A percentile compares a stretch with the other conserved stretches of the same genome.
These are phyloP conservation scores for Trichoderma citrinoviride DNA, from an alignment of 2,329 filamentous ascomycete genomes.

Conservation along the genomic window DNA sequence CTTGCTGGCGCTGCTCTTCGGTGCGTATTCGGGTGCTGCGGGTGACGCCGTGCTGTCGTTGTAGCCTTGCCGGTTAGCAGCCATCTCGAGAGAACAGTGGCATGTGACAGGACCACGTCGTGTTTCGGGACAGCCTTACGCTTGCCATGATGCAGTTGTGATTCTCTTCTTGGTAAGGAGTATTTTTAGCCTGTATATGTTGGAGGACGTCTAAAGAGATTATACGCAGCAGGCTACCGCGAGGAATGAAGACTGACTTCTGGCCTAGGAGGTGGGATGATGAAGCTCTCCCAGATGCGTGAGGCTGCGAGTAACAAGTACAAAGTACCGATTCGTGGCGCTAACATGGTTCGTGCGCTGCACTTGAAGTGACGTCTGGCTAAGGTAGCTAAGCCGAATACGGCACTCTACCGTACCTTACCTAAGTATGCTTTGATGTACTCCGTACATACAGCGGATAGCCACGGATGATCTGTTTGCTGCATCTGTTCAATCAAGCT, in stretches of 20 bases:
- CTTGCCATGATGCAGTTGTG: neutral
- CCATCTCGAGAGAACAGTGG: neutral
- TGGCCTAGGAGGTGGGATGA: neutral
- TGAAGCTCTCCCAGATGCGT: neutral
- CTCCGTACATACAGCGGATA: neutral
- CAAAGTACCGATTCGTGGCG: neutral
- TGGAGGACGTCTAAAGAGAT: neutral
- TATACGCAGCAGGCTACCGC: no score
- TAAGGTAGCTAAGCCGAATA: neutral
- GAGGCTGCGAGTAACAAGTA: neutral
- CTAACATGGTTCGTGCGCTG: constrained; percentile 1
- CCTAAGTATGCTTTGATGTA: no score
- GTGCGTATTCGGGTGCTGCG: constrained; percentile 62
- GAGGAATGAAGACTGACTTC: no score
- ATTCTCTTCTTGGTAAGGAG: no score
- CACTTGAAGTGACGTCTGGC: neutral
- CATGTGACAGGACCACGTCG: neutral
- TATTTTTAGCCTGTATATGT: no score
- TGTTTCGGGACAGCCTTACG: neutral
- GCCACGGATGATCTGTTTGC: neutral
- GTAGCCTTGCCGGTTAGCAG: constrained; percentile 9
- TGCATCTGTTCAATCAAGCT: neutral
- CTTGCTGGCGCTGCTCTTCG: constrained; percentile 67
- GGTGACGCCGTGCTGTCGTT: constrained; percentile 73
- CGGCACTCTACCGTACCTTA: neutral